Conservation (phyloP, 225 moss, liverwort and hornwort genomes). For the Thuidium tamariscinum region DNA sequence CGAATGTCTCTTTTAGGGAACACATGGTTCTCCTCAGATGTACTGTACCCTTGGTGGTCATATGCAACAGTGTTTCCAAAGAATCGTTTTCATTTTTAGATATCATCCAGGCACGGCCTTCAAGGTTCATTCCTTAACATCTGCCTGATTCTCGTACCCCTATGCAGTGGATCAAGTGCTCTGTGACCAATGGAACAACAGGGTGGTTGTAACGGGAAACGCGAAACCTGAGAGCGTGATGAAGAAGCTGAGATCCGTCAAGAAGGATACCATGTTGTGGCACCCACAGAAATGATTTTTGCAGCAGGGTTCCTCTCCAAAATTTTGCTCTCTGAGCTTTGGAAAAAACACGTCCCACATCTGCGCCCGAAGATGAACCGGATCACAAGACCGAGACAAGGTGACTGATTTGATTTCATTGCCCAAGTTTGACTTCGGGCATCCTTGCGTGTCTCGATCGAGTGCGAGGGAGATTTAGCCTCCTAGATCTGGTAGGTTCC, state of each 20-base stretch:
- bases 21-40: background rate
- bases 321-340: slow-evolving; percentile 4
- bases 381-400: background rate
- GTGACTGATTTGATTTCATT: background rate
- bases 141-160: background rate
- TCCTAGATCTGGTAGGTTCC: background rate
- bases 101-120: background rate
- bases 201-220: slow-evolving; percentile 24
- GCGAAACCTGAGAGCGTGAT: slow-evolving; percentile 24
- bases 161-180: slow-evolving; percentile 29
- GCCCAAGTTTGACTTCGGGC: background rate
- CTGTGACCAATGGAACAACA: slow-evolving; percentile 28
- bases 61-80: background rate
- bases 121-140: background rate
- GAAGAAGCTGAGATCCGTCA: slow-evolving; percentile 27
- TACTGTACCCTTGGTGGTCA: no score
- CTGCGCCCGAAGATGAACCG: background rate
- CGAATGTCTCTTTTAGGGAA: background rate
- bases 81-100: background rate
- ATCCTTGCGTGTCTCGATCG: background rate
- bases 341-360: slow-evolving; percentile 9
- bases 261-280: slow-evolving; percentile 26
- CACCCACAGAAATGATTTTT: slow-evolving; percentile 10
- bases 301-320: background rate
- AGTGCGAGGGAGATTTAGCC: background rate